These are phyloP conservation scores for Microcera coccophila DNA, from an alignment of 2,329 filamentous ascomycete genomes.

Conservation along the genomic window DNA sequence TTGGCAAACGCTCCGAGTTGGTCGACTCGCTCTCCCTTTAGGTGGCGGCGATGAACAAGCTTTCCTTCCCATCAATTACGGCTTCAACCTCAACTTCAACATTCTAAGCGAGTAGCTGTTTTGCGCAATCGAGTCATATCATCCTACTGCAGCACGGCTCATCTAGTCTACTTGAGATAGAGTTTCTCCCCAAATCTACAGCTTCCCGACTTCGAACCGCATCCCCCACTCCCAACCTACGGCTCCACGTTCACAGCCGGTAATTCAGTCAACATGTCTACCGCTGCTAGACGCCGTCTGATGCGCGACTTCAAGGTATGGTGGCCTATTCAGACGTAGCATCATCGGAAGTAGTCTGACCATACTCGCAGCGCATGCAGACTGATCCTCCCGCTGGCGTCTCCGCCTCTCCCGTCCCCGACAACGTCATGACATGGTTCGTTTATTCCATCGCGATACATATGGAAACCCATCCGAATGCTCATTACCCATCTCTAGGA, in stretches of 20 bases:
- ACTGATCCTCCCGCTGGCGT: conserved; percentile 96
- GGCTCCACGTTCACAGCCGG: conserved; percentile 2
- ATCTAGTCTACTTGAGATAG: no score
- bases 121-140: no score
- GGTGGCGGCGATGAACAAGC: conserved; percentile 26
- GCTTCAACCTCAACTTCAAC: no score
- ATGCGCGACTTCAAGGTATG: conserved; percentile 99
- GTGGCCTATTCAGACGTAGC: conserved; percentile 8
- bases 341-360: conserved; percentile 9
- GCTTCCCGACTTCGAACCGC: not conserved
- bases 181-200: not conserved
- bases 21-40: conserved; percentile 11
- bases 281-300: conserved; percentile 86
- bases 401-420: conserved; percentile 89
- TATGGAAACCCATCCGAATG: conserved; percentile 2
- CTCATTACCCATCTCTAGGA: conserved; percentile 56
- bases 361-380: conserved; percentile 78
- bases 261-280: conserved; percentile 60
- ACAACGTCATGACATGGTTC: conserved; percentile 97
- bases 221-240: not conserved
- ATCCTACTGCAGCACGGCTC: no score
- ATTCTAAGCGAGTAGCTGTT: no score
- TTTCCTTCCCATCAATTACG: conserved; percentile 19
- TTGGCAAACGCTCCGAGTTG: conserved; percentile 21
- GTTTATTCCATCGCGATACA: conserved; percentile 22